A percentile compares a stretch with the other conserved stretches of the same genome.
These are phyloP conservation scores for Cutaneotrichosporon sp. DNA, from an alignment of 1,284 basidiomycete genomes.

Conservation along the genomic window DNA sequence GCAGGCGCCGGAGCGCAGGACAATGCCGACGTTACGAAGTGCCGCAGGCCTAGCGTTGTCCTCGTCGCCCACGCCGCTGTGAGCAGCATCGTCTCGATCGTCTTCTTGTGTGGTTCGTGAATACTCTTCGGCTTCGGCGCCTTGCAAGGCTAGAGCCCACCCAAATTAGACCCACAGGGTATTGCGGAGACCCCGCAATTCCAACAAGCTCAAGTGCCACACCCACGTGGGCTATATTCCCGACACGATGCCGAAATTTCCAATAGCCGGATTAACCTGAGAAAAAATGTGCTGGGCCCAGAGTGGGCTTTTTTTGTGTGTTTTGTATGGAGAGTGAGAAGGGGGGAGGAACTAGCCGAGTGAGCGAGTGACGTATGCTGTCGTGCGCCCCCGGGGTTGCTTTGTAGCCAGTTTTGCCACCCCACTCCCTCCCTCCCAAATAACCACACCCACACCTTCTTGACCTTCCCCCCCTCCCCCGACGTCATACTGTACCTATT, in stretches of 20 bases:
- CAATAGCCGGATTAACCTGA: not conserved
- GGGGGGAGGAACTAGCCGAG: not conserved
- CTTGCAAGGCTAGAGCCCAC: too few species aligned
- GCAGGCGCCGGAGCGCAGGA: not conserved
- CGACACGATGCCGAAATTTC: not conserved
- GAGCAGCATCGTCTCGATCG: too few species aligned
- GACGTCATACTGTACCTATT: constrained; percentile 1
- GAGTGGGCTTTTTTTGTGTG: not conserved
- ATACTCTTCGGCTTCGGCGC: too few species aligned
- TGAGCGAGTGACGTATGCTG: not conserved
- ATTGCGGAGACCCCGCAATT: not conserved
- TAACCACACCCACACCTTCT: not conserved
- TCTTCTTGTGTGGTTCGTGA: too few species aligned
- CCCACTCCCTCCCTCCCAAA: not conserved
- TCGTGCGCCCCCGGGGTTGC: not conserved
- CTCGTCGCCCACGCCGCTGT: too few species aligned
- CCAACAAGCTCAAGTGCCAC: not conserved
- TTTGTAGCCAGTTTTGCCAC: not conserved
- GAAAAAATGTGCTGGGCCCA: too few species aligned
- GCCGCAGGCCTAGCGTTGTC: too few species aligned
- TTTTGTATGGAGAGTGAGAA: not conserved
- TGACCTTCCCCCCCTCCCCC: not conserved
- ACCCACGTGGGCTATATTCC: not conserved
- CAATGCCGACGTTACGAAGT: too few species aligned
- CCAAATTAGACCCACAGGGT: too few species aligned